These are phyloP conservation scores for Cladosporium sp. DNA, from an alignment of 2,329 filamentous ascomycete species.

Conservation along the genomic window DNA sequence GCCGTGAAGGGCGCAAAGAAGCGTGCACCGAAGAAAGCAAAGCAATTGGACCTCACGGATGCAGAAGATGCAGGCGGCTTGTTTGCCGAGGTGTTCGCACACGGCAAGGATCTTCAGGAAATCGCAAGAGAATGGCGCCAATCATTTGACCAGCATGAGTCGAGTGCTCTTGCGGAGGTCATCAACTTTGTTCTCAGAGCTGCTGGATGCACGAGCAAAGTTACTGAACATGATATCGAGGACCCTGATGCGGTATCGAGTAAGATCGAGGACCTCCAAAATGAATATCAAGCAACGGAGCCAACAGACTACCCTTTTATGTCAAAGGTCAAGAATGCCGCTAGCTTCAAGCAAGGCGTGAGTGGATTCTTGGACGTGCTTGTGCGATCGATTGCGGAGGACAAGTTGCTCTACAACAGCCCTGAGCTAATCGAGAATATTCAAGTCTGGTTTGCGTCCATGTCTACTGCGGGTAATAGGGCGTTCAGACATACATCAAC, in stretches of 20 bases:
- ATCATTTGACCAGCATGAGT: constrained; percentile 50
- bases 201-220: constrained; percentile 72
- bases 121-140: constrained; percentile 54
- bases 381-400: constrained; percentile 71
- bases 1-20: constrained; percentile 35
- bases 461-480: constrained; percentile 81
- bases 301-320: constrained; percentile 82
- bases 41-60: constrained; percentile 46
- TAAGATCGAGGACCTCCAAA: constrained; percentile 76
- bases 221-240: constrained; percentile 76
- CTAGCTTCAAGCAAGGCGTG: constrained; percentile 71
- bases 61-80: constrained; percentile 50
- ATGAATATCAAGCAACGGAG: constrained; percentile 72
- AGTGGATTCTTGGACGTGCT: constrained; percentile 73
- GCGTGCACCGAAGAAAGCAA: constrained; percentile 45
- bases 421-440: constrained; percentile 77
- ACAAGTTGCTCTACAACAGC: constrained; percentile 74
- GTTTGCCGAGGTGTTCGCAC: constrained; percentile 56
- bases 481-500: constrained; percentile 94
- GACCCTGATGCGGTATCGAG: constrained; percentile 82
- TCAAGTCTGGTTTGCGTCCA: constrained; percentile 78
- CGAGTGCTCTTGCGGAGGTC: constrained; percentile 50
- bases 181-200: constrained; percentile 59
- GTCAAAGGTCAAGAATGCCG: constrained; percentile 68
- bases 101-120: constrained; percentile 48